Evolutionary conservation across 139 green algal genomes (phyloP).

Genomic region (Chlamydomonas sphaeroides): DNA sequence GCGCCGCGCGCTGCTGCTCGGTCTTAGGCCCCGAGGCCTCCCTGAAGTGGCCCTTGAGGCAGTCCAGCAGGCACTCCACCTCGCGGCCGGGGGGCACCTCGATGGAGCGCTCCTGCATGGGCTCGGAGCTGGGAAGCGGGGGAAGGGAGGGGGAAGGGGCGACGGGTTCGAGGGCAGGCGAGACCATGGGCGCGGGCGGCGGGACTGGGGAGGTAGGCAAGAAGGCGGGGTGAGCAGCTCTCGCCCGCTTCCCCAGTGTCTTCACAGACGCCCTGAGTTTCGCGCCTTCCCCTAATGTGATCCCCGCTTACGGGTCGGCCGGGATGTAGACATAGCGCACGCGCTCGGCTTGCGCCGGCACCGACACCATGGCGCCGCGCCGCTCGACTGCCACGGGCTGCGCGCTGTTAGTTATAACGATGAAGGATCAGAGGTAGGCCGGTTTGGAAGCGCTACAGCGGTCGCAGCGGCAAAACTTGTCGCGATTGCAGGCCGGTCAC

Average conservation of each 20-base stretch:
- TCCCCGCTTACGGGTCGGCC: constrained; percentile 60
- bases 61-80: constrained; percentile 76
- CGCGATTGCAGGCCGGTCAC: too few species aligned
- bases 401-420: too few species aligned
- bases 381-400: too few species aligned
- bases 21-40: too few species aligned
- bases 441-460: too few species aligned
- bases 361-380: too few species aligned
- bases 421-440: too few species aligned
- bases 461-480: too few species aligned
- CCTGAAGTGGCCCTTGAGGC: too few species aligned
- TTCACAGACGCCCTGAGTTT: neutral
- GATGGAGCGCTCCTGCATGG: constrained; percentile 61
- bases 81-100: constrained; percentile 53
- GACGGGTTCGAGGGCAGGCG: neutral
- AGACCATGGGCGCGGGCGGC: neutral
- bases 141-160: neutral
- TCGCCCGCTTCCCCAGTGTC: too few species aligned
- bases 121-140: constrained; percentile 53
- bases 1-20: constrained; percentile 21
- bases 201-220: too few species aligned
- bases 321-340: constrained; percentile 76
- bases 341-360: constrained; percentile 1
- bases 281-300: neutral
- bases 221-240: neutral